phyloP scores from a whole-genome alignment of 805 yeast genomes.

The Scheffersomyces ergatensis region DNA sequence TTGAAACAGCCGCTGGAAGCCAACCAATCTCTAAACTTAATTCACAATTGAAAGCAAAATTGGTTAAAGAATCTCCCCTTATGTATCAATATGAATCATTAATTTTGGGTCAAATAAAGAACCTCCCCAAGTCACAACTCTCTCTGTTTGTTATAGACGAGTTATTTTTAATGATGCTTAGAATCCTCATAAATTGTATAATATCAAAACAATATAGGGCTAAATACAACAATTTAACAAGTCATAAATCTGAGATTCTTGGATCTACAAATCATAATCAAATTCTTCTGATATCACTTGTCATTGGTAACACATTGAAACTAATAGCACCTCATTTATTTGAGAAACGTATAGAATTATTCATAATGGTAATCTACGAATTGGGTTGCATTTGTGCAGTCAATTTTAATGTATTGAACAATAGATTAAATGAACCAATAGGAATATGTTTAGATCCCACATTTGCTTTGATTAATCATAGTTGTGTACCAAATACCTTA shows the following conservation, averaged over 20 bases:
- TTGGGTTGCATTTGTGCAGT: constrained; percentile 16
- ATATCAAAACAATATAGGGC: background rate
- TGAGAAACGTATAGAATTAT: no score
- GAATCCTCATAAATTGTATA: background rate
- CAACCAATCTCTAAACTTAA: no score
- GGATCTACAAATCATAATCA: background rate
- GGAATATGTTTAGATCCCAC: constrained; percentile 36
- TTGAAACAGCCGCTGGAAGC: no score
- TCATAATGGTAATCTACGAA: constrained; percentile 2
- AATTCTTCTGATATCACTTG: background rate
- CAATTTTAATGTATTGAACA: constrained; percentile 24
- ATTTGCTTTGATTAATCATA: constrained; percentile 38
- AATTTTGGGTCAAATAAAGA: no score
- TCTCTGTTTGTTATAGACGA: no score
- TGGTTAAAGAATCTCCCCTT: no score
- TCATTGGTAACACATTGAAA: background rate
- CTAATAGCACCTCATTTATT: no score
- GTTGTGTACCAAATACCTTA: constrained; percentile 35
- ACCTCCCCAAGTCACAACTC: no score
- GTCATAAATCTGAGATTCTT: background rate
- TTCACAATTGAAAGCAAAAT: no score
- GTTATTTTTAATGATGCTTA: background rate
- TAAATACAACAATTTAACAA: background rate
- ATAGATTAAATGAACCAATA: constrained; percentile 20
- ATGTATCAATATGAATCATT: no score